phyloP scores from a whole-genome alignment of 345 rosid species.

The Ailanthus altissimus region DNA sequence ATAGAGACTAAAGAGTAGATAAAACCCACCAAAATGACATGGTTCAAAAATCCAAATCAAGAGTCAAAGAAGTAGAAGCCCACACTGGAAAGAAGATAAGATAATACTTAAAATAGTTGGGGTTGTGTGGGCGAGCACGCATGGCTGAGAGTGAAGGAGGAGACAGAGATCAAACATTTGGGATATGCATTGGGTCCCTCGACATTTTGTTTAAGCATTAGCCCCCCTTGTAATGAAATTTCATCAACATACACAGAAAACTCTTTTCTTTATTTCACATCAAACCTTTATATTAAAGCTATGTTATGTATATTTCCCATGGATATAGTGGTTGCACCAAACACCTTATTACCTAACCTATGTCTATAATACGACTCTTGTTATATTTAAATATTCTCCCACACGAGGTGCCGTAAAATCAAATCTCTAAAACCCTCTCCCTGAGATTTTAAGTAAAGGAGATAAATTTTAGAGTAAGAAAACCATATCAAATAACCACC shows the following conservation, averaged over 20 bases:
- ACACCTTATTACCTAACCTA: too few relatives aligned
- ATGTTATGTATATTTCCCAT: neutral
- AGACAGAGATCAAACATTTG: conserved; percentile 34
- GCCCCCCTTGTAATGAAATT: neutral
- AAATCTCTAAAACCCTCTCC: too few relatives aligned
- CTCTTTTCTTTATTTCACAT: conserved; percentile 12
- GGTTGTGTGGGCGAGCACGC: conserved; percentile 23
- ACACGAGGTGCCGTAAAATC: too few relatives aligned
- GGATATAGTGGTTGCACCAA: neutral
- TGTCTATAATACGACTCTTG: too few relatives aligned
- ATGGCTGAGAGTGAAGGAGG: neutral
- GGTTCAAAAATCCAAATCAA: conserved; percentile 22
- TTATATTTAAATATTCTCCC: too few relatives aligned
- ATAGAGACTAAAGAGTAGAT: conserved; percentile 9
- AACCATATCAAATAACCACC: too few relatives aligned
- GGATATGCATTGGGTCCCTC: conserved; percentile 28
- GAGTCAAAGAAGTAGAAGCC: conserved; percentile 33
- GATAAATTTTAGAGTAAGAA: too few relatives aligned
- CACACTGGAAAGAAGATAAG: conserved; percentile 35
- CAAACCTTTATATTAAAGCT: neutral
- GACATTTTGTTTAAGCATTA: conserved; percentile 9
- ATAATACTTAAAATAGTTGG: conserved; percentile 13
- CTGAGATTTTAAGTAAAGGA: too few relatives aligned
- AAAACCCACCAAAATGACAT: neutral
- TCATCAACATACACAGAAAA: neutral